Conservation (phyloP, 192 early-diverging fungal genomes). For the Bifiguratus adelaidae region DNA sequence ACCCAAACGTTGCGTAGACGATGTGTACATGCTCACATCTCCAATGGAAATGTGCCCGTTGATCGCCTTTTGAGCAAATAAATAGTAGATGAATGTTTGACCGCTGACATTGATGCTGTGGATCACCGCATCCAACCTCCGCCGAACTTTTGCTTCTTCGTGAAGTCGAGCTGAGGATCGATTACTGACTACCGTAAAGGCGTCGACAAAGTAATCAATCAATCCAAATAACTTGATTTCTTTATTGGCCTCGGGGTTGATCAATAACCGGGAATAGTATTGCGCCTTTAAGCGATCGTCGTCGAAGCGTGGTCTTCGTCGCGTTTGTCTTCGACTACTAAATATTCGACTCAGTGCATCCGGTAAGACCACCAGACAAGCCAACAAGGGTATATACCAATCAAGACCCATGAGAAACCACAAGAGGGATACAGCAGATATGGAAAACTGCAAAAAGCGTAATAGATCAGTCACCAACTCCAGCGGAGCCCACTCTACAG, state of each 20-base stretch:
- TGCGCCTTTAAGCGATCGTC: neutral
- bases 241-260: neutral
- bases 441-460: neutral
- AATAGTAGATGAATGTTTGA: neutral
- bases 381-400: too few species aligned
- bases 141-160: neutral
- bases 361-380: too few species aligned
- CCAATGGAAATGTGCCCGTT: neutral
- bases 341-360: too few species aligned
- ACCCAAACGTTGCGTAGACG: neutral
- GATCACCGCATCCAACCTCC: neutral
- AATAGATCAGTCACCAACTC: neutral
- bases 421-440: neutral
- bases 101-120: neutral
- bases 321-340: too few species aligned
- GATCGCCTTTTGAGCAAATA: neutral
- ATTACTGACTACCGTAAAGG: neutral
- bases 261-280: neutral
- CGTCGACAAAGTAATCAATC: neutral
- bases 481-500: neutral
- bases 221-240: neutral
- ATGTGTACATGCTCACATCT: neutral
- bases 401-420: neutral
- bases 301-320: neutral
- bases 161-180: too few species aligned